Base-by-base conservation (phyloP, 2,329 filamentous ascomycete species). In the Cytospora schulzeri region DNA sequence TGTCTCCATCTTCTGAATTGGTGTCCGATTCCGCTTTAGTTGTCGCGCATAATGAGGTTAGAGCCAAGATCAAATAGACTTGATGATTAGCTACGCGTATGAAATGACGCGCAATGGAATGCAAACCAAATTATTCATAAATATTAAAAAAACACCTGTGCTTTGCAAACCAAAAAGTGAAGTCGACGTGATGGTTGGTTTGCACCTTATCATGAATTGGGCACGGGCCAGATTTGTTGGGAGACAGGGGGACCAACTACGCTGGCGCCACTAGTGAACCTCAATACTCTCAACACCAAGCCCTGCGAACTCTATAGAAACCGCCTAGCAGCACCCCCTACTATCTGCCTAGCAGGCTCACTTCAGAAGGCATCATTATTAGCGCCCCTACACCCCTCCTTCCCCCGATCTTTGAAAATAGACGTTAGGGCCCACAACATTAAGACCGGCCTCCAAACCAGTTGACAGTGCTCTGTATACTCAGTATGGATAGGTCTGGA, bases 391-490 rank as follows among this genome's bases (percentile, higher is more conserved):
- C 15, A n/a, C n/a, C n/a, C n/a, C n/a, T n/a, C n/a, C n/a, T 38
- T 33, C 33, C 9, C 11, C 33, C 11, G 17, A 11, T 3, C 38
- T 17, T 41, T n/a, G 17, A n/a, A 19, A 41, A 19, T 11, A 41
- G 6, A 41, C 38, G n/a, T 41, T 41, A 9, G 19, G 19, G 6
- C 17, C 38, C 59, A 54, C 53, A 55, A 61, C 41, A 61, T 24
- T 55, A 54, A 51, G 54, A 38, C 35, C 45, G 59, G 17, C 52
- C 38, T 41, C 59, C 48, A 52, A 29, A 28, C 45, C 51, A 35
- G 53, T 61, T 52, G 33, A 52, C 51, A 41, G 8, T n/a, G 17
- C 19, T 19, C 6, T 4, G 38, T n/a, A n/a, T n/a, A n/a, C n/a
- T n/a, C n/a, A n/a, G 8, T 41, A 41, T 41, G 8, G 38, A 2